Evolutionary conservation across 257 asterid species (phyloP), one percentile per base, ranked within the genome.

Genomic region (Petunia axillaris): DNA sequence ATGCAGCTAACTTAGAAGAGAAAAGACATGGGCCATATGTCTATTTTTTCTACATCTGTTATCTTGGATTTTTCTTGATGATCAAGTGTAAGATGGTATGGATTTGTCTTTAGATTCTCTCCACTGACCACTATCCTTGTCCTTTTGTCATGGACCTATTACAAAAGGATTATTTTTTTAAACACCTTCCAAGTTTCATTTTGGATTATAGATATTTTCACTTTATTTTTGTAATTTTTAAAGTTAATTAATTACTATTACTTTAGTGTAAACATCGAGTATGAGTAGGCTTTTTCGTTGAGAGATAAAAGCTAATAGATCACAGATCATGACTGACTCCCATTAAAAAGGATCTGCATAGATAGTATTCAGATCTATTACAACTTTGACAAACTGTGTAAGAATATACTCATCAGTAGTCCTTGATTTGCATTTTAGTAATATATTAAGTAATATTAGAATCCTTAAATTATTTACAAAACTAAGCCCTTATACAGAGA

Each of bases 41-140:
- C 74, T 50, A 39, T 73, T 55, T 36, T 65, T 40, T 35, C 11
- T 10, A 74, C 64, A 54, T 54, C 50, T 48, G n/a, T 76, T 58
- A 25, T 59, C 39, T 78, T 78, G 75, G 75, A 77, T 46, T 60
- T 78, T 63, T 78, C 37, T 63, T 78, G 75, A 60, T 14, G 60
- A 50, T 63, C 35, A 78, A 11, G 75, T 8, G 38, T 46, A 7
- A 48, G 64, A 78, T 62, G 36, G 5, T 78, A 36, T 63, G 75
- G 64, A 78, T 41, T 41, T 63, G 4, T 41, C 58, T 48, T 41
- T 63, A 77, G 70, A 77, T 77, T 77, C 81, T 62, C 55, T 77
- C 81, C 36, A 62, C 70, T 64, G 70, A 39, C 70, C 25, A 25
- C 81, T 78, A 37, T 59, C 58, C 50, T 78, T 63, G 63, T 78